Evolutionary conservation across 106 monocot genomes (phyloP), one percentile per base, ranked within the genome.

Genomic region (Chionographis japonica): DNA sequence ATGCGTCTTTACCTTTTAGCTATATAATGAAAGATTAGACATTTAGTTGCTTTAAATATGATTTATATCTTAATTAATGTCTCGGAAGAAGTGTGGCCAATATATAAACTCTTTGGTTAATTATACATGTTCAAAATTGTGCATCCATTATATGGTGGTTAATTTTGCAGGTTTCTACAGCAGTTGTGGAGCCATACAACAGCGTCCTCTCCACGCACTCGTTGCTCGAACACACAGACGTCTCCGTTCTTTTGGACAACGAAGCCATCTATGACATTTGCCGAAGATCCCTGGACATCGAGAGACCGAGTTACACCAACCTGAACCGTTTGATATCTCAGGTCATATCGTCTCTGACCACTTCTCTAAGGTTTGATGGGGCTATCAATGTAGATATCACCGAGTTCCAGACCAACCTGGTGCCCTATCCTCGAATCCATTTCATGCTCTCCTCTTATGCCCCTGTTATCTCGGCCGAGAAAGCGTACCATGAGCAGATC

Each of bases 291-390:
- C 67, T 82, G 17, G 82, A 77, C 58, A 82, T 82, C 36, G 82
- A 82, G 51, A 37, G 82, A 16, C 82, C 82, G 13, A 83, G 78
- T 8, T 83, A 83, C 63, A 83, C 82, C 27, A 83, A 83, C 73
- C 74, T 83, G 16, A 83, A 83, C 70, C 73, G 82, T 4, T 37
- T 81, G 40, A 81, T 81, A n/a, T 81, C 81, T 39, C 79, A 79
- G 37, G 56, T 73, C 41, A 79, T 79, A 50, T 79, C 79, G 4
- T 79, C 79, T 14, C 18, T 79, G 68, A 79, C 73, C 38, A 78
- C 78, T 4, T 78, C 78, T 11, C 72, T 78, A 4, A 58, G 78
- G 60, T 78, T 78, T n/a, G 79, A 79, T 35, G 79, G 79, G 12
- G 79, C 79, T 7, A 79, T 79, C 43, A 79, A 79, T 56, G 79